Evolutionary conservation across 495 filamentous ascomycete genomes (phyloP).

Genomic region (Tuber magnatum): DNA sequence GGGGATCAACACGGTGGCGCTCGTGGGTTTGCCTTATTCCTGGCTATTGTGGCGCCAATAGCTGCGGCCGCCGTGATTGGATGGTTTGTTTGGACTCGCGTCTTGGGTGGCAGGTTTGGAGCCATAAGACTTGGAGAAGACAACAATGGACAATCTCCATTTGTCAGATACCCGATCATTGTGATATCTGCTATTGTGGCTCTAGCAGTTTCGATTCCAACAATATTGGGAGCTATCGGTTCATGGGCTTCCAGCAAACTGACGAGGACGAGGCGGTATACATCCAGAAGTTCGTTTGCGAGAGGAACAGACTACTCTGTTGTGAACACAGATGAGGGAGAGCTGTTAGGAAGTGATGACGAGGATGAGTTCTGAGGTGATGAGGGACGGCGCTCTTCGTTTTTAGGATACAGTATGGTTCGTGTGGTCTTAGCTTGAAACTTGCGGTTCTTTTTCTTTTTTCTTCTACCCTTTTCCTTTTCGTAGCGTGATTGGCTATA

Average conservation of each 20-base stretch:
- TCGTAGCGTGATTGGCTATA: not conserved
- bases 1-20: constrained; percentile 59
- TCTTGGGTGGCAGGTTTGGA: constrained; percentile 74
- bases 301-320: constrained; percentile 77
- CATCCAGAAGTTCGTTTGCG: constrained; percentile 75
- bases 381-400: constrained; percentile 5
- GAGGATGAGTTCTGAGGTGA: constrained; percentile 67
- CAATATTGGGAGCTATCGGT: constrained; percentile 52
- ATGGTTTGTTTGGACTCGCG: constrained; percentile 72
- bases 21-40: constrained; percentile 71
- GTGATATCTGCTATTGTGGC: constrained; percentile 70
- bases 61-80: constrained; percentile 60
- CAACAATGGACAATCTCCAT: constrained; percentile 42
- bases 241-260: constrained; percentile 48
- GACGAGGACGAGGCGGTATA: constrained; percentile 57
- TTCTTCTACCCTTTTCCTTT: not conserved
- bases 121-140: constrained; percentile 56
- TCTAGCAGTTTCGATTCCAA: constrained; percentile 64
- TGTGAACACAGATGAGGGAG: constrained; percentile 88
- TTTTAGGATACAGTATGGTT: not conserved
- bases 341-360: constrained; percentile 83
- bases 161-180: constrained; percentile 71
- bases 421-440: not conserved
- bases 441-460: not conserved
- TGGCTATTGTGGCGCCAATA: constrained; percentile 70